These are phyloP conservation scores for Apiospora marii DNA, from an alignment of 2,329 filamentous ascomycete genomes.

Conservation along the genomic window DNA sequence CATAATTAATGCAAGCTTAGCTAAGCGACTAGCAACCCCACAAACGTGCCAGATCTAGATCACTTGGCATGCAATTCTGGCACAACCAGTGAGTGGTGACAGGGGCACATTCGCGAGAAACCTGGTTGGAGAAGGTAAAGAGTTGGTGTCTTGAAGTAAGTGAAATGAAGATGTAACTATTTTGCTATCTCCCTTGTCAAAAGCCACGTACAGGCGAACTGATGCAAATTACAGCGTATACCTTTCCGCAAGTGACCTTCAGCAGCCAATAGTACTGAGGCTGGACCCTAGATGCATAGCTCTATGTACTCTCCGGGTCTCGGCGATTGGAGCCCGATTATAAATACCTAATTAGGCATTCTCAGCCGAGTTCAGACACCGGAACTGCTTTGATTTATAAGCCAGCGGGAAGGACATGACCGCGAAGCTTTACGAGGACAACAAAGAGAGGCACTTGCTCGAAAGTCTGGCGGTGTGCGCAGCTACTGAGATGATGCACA, in stretches of 20 bases:
- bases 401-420: neutral
- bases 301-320: neutral
- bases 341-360: neutral
- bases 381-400: constrained; percentile 2
- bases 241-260: neutral
- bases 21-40: constrained; percentile 4
- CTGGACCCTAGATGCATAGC: constrained; percentile 13
- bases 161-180: neutral
- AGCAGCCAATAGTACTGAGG: neutral
- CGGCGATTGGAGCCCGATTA: neutral
- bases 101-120: neutral
- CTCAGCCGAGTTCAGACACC: neutral
- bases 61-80: neutral
- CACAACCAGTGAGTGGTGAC: neutral
- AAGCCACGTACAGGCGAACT: neutral
- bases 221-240: neutral
- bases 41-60: neutral
- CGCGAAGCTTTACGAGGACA: neutral
- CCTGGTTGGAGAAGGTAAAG: neutral
- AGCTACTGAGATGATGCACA: neutral
- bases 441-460: neutral
- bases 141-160: neutral
- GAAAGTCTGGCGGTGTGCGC: neutral
- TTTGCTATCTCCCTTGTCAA: neutral
- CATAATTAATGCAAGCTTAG: neutral